Conservation (phyloP, 2,329 filamentous ascomycete species). For the Colletotrichum tanaceti region DNA sequence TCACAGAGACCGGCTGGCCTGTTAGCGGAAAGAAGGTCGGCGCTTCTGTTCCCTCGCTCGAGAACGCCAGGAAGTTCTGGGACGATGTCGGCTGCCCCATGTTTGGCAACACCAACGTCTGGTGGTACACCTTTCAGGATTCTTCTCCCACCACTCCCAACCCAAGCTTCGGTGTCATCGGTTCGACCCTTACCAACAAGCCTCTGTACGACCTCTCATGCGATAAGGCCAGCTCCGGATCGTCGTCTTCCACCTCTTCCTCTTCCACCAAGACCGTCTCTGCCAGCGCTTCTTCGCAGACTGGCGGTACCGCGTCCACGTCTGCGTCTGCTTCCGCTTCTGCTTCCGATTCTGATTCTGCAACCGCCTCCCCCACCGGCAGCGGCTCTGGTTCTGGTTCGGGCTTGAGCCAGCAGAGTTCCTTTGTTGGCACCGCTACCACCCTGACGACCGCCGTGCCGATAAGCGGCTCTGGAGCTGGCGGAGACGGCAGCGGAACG, state of each 20-base stretch:
- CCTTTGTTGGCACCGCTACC: constrained; percentile 29
- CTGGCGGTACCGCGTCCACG: constrained; percentile 32
- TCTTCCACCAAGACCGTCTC: constrained; percentile 42
- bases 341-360: constrained; percentile 40
- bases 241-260: constrained; percentile 33
- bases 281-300: constrained; percentile 33
- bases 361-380: constrained; percentile 32
- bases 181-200: constrained; percentile 61
- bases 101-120: constrained; percentile 73
- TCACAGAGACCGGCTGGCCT: constrained; percentile 92
- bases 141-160: constrained; percentile 67
- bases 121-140: constrained; percentile 84
- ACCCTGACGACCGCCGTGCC: constrained; percentile 42
- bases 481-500: constrained; percentile 33
- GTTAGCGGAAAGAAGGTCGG: constrained; percentile 74
- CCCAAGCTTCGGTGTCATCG: constrained; percentile 78
- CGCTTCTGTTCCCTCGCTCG: constrained; percentile 69
- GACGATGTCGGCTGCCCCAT: constrained; percentile 79
- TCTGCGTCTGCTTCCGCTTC: constrained; percentile 35
- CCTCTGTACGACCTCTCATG: constrained; percentile 75
- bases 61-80: constrained; percentile 86
- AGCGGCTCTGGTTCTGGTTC: constrained; percentile 22
- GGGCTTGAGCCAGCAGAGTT: constrained; percentile 38
- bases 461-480: constrained; percentile 16
- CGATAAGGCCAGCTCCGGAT: constrained; percentile 47